phyloP scores from a whole-genome alignment of 257 asterid genomes.

The Oldenlandia corymbosa region DNA sequence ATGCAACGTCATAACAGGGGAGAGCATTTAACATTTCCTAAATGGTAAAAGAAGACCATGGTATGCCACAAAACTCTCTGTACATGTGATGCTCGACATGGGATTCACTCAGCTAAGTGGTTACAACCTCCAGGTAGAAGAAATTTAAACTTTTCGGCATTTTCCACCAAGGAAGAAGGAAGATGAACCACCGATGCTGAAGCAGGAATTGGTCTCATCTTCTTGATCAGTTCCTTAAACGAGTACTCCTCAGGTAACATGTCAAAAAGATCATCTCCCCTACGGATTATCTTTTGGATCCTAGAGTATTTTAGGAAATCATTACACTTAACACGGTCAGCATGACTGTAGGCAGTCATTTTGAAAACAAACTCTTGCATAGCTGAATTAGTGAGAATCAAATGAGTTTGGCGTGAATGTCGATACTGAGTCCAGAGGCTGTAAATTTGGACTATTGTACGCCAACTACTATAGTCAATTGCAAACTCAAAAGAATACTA shows the following conservation, averaged over 20 bases:
- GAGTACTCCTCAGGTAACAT: conserved; percentile 94
- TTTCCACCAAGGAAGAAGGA: conserved; percentile 65
- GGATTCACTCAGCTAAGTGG: conserved; percentile 35
- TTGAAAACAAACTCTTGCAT: conserved; percentile 55
- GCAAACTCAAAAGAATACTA: conserved; percentile 91
- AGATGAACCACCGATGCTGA: conserved; percentile 82
- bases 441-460: conserved; percentile 58
- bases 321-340: conserved; percentile 43
- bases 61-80: neutral
- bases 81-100: neutral
- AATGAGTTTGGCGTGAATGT: conserved; percentile 62
- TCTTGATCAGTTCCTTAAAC: conserved; percentile 68
- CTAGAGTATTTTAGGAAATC: conserved; percentile 52
- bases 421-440: conserved; percentile 53
- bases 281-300: conserved; percentile 65
- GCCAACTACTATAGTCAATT: conserved; percentile 82
- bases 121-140: conserved; percentile 89
- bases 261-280: conserved; percentile 74
- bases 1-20: neutral
- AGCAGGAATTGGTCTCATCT: conserved; percentile 76
- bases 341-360: conserved; percentile 67
- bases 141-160: conserved; percentile 65
- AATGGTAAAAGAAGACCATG: neutral
- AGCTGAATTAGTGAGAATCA: conserved; percentile 71
- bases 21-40: too few relatives aligned